These are phyloP conservation scores for Jatropha multifida DNA, from an alignment of 441 rosid genomes.

Conservation along the genomic window DNA sequence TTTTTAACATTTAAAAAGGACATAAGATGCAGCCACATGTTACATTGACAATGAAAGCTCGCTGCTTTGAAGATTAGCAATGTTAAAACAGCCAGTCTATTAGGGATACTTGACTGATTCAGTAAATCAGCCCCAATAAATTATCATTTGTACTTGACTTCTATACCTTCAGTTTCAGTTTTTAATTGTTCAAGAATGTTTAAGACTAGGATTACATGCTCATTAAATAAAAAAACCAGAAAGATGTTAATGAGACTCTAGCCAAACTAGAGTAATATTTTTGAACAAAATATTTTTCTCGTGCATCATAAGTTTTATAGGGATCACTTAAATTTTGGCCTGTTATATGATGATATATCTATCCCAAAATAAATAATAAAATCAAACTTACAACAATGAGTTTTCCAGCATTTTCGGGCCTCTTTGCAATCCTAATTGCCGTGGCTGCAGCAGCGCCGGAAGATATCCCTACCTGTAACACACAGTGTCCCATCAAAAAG, in stretches of 20 bases:
- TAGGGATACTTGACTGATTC: too few species aligned
- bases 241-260: not conserved
- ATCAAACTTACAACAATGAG: conserved; percentile 48
- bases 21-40: not conserved
- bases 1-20: not conserved
- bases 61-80: not conserved
- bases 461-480: conserved; percentile 80
- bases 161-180: not conserved
- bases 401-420: conserved; percentile 88
- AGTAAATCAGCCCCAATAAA: too few species aligned
- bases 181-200: not conserved
- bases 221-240: not conserved
- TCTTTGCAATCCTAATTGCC: conserved; percentile 68
- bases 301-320: not conserved
- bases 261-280: not conserved
- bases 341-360: not conserved
- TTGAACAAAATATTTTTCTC: not conserved
- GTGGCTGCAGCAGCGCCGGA: conserved; percentile 91
- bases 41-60: not conserved
- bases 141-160: not conserved
- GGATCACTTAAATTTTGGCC: not conserved
- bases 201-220: not conserved
- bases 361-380: not conserved
- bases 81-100: too few species aligned
- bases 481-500: conserved; percentile 12